phyloP scores from a whole-genome alignment of 208 protist species.

The Leishmania martiniquensis region DNA sequence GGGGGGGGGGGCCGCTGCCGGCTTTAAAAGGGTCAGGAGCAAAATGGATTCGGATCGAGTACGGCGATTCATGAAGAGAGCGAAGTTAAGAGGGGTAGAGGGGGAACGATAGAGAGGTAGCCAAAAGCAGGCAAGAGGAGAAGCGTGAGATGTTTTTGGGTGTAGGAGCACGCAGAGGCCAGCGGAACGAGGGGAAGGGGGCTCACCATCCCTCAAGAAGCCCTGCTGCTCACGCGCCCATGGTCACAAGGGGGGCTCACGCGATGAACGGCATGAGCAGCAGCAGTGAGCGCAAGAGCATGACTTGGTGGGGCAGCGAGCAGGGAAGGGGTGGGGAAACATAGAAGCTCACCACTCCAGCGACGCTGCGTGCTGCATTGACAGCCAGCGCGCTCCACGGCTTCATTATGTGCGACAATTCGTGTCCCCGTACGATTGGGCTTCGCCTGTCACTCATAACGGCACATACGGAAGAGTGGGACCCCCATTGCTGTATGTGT shows the following conservation, averaged over 20 bases:
- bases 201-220: neutral
- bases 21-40: neutral
- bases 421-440: neutral
- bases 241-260: neutral
- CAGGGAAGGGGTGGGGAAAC: too few species aligned
- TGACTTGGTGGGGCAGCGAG: neutral
- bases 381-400: neutral
- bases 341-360: neutral
- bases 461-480: neutral
- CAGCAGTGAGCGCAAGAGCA: neutral
- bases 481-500: neutral
- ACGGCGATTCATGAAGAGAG: neutral
- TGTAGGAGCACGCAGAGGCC: neutral
- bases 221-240: neutral
- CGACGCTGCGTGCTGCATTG: neutral
- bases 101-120: conserved; percentile 3
- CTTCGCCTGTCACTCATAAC: neutral
- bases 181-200: neutral
- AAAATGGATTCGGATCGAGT: neutral
- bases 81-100: neutral
- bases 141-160: neutral
- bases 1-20: neutral
- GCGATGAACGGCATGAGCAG: neutral
- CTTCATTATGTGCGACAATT: neutral
- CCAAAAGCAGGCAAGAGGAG: neutral